Percentiles rank a stretch among this genome's conserved stretches.
Conservation (phyloP, 1,284 basidiomycete genomes). For the Cystobasidium pallidum region DNA sequence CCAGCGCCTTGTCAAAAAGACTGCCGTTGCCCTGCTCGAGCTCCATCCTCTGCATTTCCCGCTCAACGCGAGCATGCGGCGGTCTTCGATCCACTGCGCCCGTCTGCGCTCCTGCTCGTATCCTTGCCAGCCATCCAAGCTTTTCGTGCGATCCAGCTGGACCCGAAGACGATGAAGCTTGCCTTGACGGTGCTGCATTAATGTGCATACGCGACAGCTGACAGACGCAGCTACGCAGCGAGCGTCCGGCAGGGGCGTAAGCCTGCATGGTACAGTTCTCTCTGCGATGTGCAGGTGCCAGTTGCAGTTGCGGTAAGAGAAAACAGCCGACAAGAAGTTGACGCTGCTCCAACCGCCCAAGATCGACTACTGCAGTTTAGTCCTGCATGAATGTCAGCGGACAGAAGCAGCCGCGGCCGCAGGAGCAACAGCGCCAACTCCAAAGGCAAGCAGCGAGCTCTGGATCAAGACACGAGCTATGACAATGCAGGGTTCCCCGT, state of each 20-base stretch:
- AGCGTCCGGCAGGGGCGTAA: background rate
- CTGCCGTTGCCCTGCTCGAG: conserved; percentile 32
- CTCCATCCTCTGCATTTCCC: conserved; percentile 32
- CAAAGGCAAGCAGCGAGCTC: conserved; percentile 26
- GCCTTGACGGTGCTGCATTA: conserved; percentile 17
- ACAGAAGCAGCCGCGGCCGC: background rate
- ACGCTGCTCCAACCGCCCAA: background rate
- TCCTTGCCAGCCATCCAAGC: conserved; percentile 13
- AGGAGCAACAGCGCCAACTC: background rate
- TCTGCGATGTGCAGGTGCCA: background rate
- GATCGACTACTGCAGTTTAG: too few relatives aligned
- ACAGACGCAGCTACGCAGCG: conserved; percentile 26
- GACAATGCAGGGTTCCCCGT: background rate
- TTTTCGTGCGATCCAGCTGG: conserved; percentile 1
- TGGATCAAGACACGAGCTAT: conserved; percentile 13
- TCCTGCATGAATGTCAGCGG: background rate
- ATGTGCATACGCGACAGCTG: conserved; percentile 3
- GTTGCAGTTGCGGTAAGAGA: too few relatives aligned
- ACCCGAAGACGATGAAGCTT: conserved; percentile 20
- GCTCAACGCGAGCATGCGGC: conserved; percentile 17
- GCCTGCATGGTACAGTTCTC: conserved; percentile 6
- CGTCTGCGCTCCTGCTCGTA: conserved; percentile 22
- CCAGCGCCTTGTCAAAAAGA: conserved; percentile 28
- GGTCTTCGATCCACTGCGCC: conserved; percentile 30
- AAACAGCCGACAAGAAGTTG: background rate